Evolutionary conservation across 2,329 filamentous ascomycete genomes (phyloP), one percentile per base, ranked within the genome.

Genomic region (Dothistroma pini): DNA sequence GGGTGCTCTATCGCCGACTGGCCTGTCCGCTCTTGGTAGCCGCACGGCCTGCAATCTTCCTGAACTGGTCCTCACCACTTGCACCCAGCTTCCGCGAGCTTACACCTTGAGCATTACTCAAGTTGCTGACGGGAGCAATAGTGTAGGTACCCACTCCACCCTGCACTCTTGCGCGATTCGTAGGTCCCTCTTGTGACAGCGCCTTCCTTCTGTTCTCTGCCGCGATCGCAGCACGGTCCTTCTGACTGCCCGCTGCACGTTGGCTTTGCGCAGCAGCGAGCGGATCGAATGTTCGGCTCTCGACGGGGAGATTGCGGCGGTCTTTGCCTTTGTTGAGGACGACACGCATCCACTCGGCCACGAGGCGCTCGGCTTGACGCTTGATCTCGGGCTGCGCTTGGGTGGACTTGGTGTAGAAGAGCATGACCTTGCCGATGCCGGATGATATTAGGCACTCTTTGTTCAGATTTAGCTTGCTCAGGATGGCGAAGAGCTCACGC

Each of bases 341-440:
- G 4, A 93, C 93, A 47, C 95, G 84, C 66, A 92, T 96, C 95
- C 95, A 99, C 74, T 97, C 93, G 59, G 90, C 91, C 59, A 97
- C 82, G n/a, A 97, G 81, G 54, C 90, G 86, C 79, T 97, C 93
- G 0, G 95, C 95, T 78, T 93, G 91, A 68, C 93, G 88, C 81
- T 97, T 97, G 81, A 99, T 97, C 63, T 83, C 84, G 4, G 88
- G 81, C 77, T 97, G 91, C 0, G 93, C 89, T 67, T 91, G 89
- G 79, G 93, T 96, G 80, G 90, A 96, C 77, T 93, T 93, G 55
- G 93, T 97, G 78, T 99, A 99, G 79, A 97, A 99, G 64, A 96
- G 85, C 56, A 97, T 89, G 53, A 99, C 91, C 75, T 97, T 97
- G 72, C 95, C 95, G 66, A 99, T 95, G 21, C 93, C 93, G 69